Conservation (phyloP, 108 stramenopile species). For the Epithemia pelagica region DNA sequence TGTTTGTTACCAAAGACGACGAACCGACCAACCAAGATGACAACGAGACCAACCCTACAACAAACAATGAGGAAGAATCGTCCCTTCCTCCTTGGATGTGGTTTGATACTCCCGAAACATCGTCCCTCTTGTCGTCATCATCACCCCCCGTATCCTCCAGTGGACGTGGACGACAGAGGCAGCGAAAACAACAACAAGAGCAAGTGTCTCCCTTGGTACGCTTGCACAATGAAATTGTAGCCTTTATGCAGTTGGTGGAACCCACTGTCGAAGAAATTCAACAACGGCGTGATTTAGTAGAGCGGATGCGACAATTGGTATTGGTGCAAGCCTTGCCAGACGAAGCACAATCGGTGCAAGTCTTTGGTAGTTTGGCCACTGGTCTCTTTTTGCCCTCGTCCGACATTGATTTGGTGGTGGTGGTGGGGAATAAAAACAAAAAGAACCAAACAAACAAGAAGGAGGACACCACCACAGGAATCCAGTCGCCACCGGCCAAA, state of each 20-base stretch:
- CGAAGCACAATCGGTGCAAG: constrained; percentile 40
- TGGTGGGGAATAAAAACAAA: constrained; percentile 14
- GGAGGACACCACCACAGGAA: neutral
- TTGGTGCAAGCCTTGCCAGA: constrained; percentile 37
- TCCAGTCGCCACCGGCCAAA: neutral
- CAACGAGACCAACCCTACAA: neutral
- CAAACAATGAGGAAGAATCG: neutral
- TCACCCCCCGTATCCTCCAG: too few relatives aligned
- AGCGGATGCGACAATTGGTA: constrained; percentile 34
- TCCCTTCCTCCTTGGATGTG: too few relatives aligned
- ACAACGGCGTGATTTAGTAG: constrained; percentile 43
- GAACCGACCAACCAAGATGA: neutral
- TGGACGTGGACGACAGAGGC: too few relatives aligned
- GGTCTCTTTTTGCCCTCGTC: constrained; percentile 80
- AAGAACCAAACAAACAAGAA: constrained; percentile 10
- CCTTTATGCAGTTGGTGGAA: constrained; percentile 81
- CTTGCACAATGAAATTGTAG: constrained; percentile 95
- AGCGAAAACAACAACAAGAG: neutral
- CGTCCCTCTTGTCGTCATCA: too few relatives aligned
- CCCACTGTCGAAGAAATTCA: constrained; percentile 64
- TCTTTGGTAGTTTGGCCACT: constrained; percentile 92
- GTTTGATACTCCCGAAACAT: too few relatives aligned
- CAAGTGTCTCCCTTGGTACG: neutral
- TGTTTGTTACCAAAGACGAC: constrained; percentile 3
- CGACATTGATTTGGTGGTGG: constrained; percentile 79